Evolutionary conservation across 192 early-diverging fungal species (phyloP).

Genomic region (Coemansia sp.): DNA sequence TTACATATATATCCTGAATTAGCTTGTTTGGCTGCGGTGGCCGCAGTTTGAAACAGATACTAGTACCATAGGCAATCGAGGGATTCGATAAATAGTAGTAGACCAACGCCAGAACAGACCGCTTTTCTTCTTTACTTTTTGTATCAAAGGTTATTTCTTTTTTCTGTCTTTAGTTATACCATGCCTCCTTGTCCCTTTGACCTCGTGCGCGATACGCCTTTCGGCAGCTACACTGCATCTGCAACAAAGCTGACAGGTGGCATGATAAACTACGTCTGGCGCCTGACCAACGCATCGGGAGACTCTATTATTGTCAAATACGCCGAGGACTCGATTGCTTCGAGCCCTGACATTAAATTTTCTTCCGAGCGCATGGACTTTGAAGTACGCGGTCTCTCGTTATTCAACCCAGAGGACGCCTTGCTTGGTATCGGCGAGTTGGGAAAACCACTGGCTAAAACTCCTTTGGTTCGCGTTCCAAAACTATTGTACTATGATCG

Average conservation of each 20-base stretch:
- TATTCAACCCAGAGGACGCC: conserved; percentile 9
- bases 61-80: no score
- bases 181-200: conserved; percentile 25
- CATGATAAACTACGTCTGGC: conserved; percentile 40
- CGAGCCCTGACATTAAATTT: conserved; percentile 7
- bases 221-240: conserved; percentile 14
- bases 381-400: conserved; percentile 30
- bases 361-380: conserved; percentile 38
- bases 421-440: conserved; percentile 8
- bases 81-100: not conserved
- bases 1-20: not conserved
- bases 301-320: conserved; percentile 33
- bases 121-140: not conserved
- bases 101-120: not conserved
- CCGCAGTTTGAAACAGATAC: no score
- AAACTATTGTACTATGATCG: conserved; percentile 27
- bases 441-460: not conserved
- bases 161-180: not conserved
- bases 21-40: not conserved
- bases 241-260: conserved; percentile 34
- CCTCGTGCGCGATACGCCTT: conserved; percentile 23
- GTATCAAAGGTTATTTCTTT: no score
- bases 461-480: conserved; percentile 16
- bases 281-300: conserved; percentile 6
- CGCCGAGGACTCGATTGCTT: conserved; percentile 13